Evolutionary conservation across 2,329 filamentous ascomycete species (phyloP), one percentile per base, ranked within the genome.

Genomic region (Macrophomina phaseolina): DNA sequence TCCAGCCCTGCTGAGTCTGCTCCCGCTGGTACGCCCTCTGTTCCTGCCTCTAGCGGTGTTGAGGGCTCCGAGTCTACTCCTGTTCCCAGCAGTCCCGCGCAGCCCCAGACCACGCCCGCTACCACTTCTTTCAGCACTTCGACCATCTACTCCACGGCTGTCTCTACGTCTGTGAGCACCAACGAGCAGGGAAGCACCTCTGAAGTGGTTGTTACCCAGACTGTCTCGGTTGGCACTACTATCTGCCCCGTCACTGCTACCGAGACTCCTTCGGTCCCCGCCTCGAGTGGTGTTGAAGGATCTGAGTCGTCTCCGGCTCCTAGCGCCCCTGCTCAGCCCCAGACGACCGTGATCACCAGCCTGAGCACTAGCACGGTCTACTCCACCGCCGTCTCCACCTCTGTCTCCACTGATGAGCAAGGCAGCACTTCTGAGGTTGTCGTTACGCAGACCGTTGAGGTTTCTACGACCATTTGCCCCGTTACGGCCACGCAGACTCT

Each of bases 191-290:
- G 12, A 46, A 65, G 56, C 53, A 68, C 69, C 55, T 66, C 62
- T 36, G 42, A 67, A 28, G 62, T 64, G 12, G 38, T 52, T 46
- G 63, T 65, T 7, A 64, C 61, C 11, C 61, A 64, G 61, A 64
- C 61, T 36, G 34, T 64, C 7, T 52, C 61, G 80, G 38, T 83
- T 87, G 74, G 85, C 86, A 64, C 61, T 16, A 64, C 61, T 23
- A 53, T 38, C 46, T 42, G 66, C 58, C 62, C 64, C 23, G 36
- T 67, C 40, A 56, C 63, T 12, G 63, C 62, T 16, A 65, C 63
- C 5, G 16, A 65, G 5, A 18, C 55, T 30, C 38, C 55, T 16
- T 56, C 63, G 30, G 58, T 45, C 12, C 51, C 52, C 30, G 51
- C 46, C 68, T 58, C 63, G 5, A 28, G 34, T 28, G 56, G 56